phyloP scores from a whole-genome alignment of 1,139 yeast genomes.

The Scheffersomyces cryptocercus region DNA sequence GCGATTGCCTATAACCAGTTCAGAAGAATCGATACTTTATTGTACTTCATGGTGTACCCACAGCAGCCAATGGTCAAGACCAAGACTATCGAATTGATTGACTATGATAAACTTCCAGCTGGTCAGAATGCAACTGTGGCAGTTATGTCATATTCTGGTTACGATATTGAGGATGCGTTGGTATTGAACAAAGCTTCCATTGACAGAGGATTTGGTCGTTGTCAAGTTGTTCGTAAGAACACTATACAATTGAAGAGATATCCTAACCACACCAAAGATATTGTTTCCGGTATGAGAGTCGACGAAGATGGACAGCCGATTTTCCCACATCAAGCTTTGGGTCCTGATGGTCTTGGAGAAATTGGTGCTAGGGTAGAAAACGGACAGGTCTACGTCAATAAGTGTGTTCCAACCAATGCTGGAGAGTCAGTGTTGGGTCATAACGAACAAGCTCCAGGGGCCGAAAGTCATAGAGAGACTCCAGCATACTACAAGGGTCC shows the following conservation, averaged over 20 bases:
- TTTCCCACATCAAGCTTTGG: conserved; percentile 82
- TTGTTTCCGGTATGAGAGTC: conserved; percentile 86
- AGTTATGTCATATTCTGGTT: conserved; percentile 98
- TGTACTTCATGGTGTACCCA: conserved; percentile 95
- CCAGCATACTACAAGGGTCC: conserved; percentile 94
- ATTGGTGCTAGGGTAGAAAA: conserved; percentile 89
- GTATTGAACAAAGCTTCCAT: conserved; percentile 89
- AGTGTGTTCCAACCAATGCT: conserved; percentile 86
- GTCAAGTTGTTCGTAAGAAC: conserved; percentile 94
- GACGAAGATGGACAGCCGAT: conserved; percentile 79
- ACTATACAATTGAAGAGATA: conserved; percentile 87
- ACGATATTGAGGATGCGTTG: conserved; percentile 98
- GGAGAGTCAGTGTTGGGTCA: conserved; percentile 67
- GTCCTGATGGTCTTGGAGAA: conserved; percentile 96
- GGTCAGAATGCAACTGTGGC: conserved; percentile 99
- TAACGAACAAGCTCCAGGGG: conserved; percentile 26
- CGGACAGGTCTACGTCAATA: conserved; percentile 93
- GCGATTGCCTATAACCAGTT: conserved; percentile 97
- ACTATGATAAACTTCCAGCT: conserved; percentile 95
- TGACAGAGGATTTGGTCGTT: conserved; percentile 97
- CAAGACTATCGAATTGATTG: conserved; percentile 91
- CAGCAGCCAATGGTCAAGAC: conserved; percentile 99
- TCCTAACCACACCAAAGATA: conserved; percentile 91
- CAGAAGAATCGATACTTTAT: conserved; percentile 88
- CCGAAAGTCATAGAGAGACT: conserved; percentile 78